A percentile compares a stretch with the other conserved stretches of the same genome.
Conservation (phyloP, 2,329 filamentous ascomycete genomes). For the Daldinia sp. region DNA sequence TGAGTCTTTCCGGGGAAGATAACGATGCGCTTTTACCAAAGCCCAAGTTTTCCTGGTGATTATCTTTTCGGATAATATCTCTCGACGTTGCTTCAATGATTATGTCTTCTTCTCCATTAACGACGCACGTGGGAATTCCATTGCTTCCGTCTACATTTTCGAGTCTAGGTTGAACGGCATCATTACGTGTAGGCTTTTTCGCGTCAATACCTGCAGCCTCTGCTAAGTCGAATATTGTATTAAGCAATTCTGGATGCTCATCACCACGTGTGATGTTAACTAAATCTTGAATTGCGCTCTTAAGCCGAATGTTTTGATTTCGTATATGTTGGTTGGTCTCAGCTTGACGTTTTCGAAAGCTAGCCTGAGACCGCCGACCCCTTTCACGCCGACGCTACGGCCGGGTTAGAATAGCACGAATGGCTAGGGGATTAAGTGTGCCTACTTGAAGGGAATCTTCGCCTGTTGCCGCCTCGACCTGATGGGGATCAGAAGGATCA, state of each 20-base stretch:
- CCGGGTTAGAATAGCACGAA: slow-evolving; percentile 4
- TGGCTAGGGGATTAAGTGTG: neutral
- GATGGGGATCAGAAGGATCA: neutral
- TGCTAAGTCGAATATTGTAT: slow-evolving; percentile 24
- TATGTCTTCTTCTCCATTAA: slow-evolving; percentile 12
- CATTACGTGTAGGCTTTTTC: slow-evolving; percentile 1
- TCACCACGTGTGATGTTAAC: slow-evolving; percentile 23
- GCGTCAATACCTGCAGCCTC: slow-evolving; percentile 26
- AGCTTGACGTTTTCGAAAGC: slow-evolving; percentile 32
- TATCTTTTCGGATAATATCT: neutral
- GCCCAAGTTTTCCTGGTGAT: neutral
- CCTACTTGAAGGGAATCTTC: slow-evolving; percentile 29
- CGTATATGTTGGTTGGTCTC: slow-evolving; percentile 18
- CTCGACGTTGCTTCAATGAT: slow-evolving; percentile 2
- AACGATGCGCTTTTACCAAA: neutral
- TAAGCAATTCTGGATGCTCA: slow-evolving; percentile 29
- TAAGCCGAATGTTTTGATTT: slow-evolving; percentile 26
- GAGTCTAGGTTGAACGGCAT: neutral
- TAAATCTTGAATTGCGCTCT: slow-evolving; percentile 25
- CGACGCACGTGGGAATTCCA: too few relatives aligned
- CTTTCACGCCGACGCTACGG: slow-evolving; percentile 31
- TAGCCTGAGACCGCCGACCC: slow-evolving; percentile 32
- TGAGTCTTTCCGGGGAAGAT: slow-evolving; percentile 14
- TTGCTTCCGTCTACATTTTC: neutral
- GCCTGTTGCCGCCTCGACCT: slow-evolving; percentile 1